Base-by-base conservation (phyloP, 495 filamentous ascomycete genomes). In the Physcia stellaris region DNA sequence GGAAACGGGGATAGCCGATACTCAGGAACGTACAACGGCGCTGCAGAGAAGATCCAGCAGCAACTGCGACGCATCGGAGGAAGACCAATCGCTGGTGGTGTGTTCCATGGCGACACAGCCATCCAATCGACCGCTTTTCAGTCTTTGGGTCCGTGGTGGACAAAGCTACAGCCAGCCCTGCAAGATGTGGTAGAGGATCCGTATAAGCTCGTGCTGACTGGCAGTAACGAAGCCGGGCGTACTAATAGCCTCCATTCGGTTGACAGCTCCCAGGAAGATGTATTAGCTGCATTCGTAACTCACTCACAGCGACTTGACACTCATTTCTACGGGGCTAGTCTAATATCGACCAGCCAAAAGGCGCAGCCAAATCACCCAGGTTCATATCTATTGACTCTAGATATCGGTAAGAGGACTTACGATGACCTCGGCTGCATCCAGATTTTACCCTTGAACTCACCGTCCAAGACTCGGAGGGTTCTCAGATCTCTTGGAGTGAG, bases 1-100 rank as follows among this genome's bases (percentile, higher is more conserved):
- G 52, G 51, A 10, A 51, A 51, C 27, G 52, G 52, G 6, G 51
- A 55, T 33, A 54, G 48, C 39, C 39, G 43, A n/a, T 55, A 54
- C 18, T 26, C 34, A 26, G 39, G 24, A 31, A 51, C 51, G 4
- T 55, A 42, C 39, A 55, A 55, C 19, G 42, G 35, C 2, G 51
- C 52, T 1, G 51, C 52, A 10, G n/a, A 6, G 9, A 35, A 23
- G 6, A 19, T 51, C 11, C 15, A 46, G 17, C 23, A 29, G 10
- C 24, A 29, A 4, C 18, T 54, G 24, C 35, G 24, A 15, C 19
- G 39, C 16, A 13, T 47, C 1, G 50, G 51, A 29, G 41, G 40
- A 22, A 10, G 16, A 11, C 37, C 46, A 5, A 13, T 54, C 4
- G n/a, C 18, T 20, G 33, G 18, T 19, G 40, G 32, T n/a, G n/a